A percentile compares a stretch with the other conserved stretches of the same genome.
Conservation (phyloP, 208 protist genomes). For the Trichomonas gallinae region DNA sequence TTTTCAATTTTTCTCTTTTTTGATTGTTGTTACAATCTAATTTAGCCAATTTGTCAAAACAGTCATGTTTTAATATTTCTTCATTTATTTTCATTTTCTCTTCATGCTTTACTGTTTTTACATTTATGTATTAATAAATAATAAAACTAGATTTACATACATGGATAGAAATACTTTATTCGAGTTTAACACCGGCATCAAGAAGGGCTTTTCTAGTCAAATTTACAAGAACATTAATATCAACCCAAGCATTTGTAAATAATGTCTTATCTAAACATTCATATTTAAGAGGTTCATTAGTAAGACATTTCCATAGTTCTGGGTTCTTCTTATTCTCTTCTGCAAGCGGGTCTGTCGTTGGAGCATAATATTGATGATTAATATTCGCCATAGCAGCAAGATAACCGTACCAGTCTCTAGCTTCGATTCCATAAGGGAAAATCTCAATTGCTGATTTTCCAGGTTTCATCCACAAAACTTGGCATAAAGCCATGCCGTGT, state of each 20-base stretch:
- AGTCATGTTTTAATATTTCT: too few relatives aligned
- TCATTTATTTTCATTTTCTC: too few relatives aligned
- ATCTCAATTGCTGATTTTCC: not conserved
- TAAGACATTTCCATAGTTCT: not conserved
- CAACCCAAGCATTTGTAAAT: not conserved
- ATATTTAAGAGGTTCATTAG: not conserved
- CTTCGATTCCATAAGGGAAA: not conserved
- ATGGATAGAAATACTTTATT: not conserved
- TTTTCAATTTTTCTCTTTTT: too few relatives aligned
- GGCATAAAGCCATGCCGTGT: not conserved
- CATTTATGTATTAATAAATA: too few relatives aligned
- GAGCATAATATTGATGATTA: not conserved
- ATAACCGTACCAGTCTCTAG: not conserved
- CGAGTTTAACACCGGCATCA: not conserved
- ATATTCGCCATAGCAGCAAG: not conserved
- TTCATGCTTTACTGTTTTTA: too few relatives aligned
- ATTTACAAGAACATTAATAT: not conserved
- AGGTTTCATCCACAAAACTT: not conserved
- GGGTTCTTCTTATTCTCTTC: not conserved
- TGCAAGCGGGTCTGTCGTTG: not conserved
- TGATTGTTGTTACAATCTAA: too few relatives aligned
- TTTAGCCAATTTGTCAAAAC: too few relatives aligned
- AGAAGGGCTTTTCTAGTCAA: not conserved
- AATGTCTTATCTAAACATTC: not conserved
- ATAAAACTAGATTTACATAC: not conserved